phyloP scores from a whole-genome alignment of 768 basidiomycete genomes.

The Leccinum pellstonianum region DNA sequence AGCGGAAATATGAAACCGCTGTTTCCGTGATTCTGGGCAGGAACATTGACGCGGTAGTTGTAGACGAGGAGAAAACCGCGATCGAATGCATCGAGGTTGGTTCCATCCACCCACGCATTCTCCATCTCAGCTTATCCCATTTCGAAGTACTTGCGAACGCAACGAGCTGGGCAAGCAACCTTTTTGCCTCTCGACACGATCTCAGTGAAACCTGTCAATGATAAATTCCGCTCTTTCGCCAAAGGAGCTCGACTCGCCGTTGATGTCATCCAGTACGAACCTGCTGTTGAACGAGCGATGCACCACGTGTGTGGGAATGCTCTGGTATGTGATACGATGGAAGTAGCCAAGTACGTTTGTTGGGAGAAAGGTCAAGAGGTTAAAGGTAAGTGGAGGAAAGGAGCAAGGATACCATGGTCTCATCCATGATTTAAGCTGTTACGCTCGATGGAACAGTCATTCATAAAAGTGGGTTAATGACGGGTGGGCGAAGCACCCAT shows the following conservation, averaged over 20 bases:
- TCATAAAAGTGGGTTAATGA: too few relatives aligned
- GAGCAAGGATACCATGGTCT: too few relatives aligned
- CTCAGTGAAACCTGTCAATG: conserved; percentile 89
- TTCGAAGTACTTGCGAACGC: conserved; percentile 87
- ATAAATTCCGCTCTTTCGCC: conserved; percentile 90
- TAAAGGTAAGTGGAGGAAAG: too few relatives aligned
- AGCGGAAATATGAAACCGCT: conserved; percentile 88
- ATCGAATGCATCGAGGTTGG: conserved; percentile 95
- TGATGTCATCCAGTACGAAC: too few relatives aligned
- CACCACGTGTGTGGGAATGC: too few relatives aligned
- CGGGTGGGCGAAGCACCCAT: too few relatives aligned
- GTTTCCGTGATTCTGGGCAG: conserved; percentile 91
- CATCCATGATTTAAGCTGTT: too few relatives aligned
- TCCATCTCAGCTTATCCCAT: neutral
- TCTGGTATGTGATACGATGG: too few relatives aligned
- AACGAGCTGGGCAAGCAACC: conserved; percentile 93
- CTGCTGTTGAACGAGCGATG: too few relatives aligned
- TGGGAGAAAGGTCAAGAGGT: too few relatives aligned
- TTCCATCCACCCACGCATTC: neutral
- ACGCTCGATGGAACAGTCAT: too few relatives aligned
- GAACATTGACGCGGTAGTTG: conserved; percentile 93
- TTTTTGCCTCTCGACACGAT: conserved; percentile 99
- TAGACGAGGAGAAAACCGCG: conserved; percentile 95
- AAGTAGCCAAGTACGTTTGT: too few relatives aligned
- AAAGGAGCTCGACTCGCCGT: conserved; percentile 23